Base-by-base conservation (phyloP, 768 basidiomycete species). In the Sarcomyxa edulis region DNA sequence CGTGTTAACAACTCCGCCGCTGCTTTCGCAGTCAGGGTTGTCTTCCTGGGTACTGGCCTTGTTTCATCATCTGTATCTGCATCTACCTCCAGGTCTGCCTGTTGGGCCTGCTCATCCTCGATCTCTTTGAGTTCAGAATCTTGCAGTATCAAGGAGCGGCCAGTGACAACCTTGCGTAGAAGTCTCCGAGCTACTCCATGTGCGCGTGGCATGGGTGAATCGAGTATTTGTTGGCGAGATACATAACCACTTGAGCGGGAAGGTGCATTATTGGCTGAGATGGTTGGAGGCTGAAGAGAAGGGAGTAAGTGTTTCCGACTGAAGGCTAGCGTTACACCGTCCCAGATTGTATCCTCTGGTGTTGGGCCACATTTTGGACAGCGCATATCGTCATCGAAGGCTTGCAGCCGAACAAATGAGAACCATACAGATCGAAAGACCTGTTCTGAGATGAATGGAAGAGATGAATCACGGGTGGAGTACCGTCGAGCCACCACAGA, bases 301-400 rank as follows among this genome's bases (percentile, higher is more conserved):
- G 39, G 11, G 7, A 48, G 35, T 6, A 52, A 21, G 26, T 49
- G 42, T 33, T 46, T 46, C 14, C 37, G 40, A 27, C 37, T 42
- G 39, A 49, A 52, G 5, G 43, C 44, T 6, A 54, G 39, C 3
- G 45, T 54, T 3, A 54, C 42, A n/a, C 53, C 51, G 42, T 54
- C 51, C 43, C 41, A 49, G 12, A 54, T 51, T 4, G 47, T 37
- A 23, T 44, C 33, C 6, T 45, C 32, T 5, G 49, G 53, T 10
- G 8, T 35, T 25, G 47, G 48, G 14, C 53, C 49, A 35, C 51
- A 54, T 7, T 10, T 24, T 4, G 43, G 36, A 37, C 53, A 54
- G 8, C 8, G 21, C 53, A 54, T 54, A 22, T 50, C 49, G 9
- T 35, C 38, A 21, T 36, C 35, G 26, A 36, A 24, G 8, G 22